phyloP scores from a whole-genome alignment of 257 asterid genomes.

The Solanum pinnatisectum region DNA sequence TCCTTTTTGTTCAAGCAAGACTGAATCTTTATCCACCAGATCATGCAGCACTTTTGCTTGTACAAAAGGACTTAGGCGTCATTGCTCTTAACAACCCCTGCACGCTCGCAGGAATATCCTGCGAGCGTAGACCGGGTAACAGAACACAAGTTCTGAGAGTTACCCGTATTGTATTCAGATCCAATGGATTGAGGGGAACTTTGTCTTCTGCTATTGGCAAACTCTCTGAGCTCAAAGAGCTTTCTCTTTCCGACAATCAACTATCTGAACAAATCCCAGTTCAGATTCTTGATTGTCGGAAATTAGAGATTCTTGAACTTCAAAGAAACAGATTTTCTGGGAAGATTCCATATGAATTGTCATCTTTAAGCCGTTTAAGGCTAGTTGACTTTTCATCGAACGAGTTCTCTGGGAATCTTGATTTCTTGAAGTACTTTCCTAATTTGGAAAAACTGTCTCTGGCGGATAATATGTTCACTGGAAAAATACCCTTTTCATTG shows the following conservation, averaged over 20 bases:
- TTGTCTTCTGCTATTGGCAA: constrained; percentile 56
- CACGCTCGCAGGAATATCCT: constrained; percentile 45
- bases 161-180: constrained; percentile 46
- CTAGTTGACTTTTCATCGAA: constrained; percentile 56
- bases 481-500: constrained; percentile 48
- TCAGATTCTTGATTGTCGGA: constrained; percentile 42
- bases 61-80: constrained; percentile 26
- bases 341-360: constrained; percentile 38
- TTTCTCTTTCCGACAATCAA: constrained; percentile 47
- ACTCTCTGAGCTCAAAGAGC: constrained; percentile 59
- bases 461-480: constrained; percentile 57
- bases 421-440: constrained; percentile 58
- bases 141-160: constrained; percentile 35
- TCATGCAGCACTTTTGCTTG: constrained; percentile 20
- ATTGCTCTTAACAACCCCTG: constrained; percentile 24
- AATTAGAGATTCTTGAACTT: constrained; percentile 54
- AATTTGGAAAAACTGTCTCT: constrained; percentile 61
- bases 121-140: constrained; percentile 31
- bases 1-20: constrained; percentile 22
- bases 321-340: constrained; percentile 44
- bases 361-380: constrained; percentile 38
- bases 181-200: constrained; percentile 32
- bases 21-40: constrained; percentile 34
- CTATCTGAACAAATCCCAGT: constrained; percentile 48
- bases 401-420: constrained; percentile 42